phyloP scores from a whole-genome alignment of 495 filamentous ascomycete species.

The Astrothelium macrocarpum region DNA sequence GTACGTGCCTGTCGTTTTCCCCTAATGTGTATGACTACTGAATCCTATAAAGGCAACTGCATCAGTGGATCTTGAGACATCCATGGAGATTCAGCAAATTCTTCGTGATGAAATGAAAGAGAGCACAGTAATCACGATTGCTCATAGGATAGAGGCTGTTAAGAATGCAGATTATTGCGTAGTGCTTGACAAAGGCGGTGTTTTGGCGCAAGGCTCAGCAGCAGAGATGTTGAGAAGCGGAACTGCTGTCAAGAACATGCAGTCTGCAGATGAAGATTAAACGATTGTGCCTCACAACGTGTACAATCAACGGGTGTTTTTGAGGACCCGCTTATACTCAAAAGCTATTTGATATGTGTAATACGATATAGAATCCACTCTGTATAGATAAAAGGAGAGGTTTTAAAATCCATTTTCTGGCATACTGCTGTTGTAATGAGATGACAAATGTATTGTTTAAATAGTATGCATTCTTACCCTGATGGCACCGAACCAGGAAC shows the following conservation, averaged over 20 bases:
- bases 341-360: no score
- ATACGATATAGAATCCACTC: no score
- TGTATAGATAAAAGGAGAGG: no score
- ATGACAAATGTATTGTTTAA: no score
- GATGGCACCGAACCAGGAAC: no score
- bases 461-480: no score
- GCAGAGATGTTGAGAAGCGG: slow-evolving; percentile 16
- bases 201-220: slow-evolving; percentile 28
- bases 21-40: background rate
- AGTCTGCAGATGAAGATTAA: background rate
- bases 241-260: background rate
- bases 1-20: background rate
- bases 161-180: slow-evolving; percentile 64
- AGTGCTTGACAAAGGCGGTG: slow-evolving; percentile 55
- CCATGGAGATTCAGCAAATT: slow-evolving; percentile 65
- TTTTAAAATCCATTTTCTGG: no score
- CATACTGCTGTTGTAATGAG: no score
- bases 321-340: no score
- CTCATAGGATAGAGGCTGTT: slow-evolving; percentile 75
- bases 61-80: slow-evolving; percentile 69
- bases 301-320: no score
- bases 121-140: slow-evolving; percentile 81
- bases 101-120: slow-evolving; percentile 62
- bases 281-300: background rate
- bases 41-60: slow-evolving; percentile 54